phyloP scores from a whole-genome alignment of 257 asterid genomes.

The Solanum ahanhuiri region DNA sequence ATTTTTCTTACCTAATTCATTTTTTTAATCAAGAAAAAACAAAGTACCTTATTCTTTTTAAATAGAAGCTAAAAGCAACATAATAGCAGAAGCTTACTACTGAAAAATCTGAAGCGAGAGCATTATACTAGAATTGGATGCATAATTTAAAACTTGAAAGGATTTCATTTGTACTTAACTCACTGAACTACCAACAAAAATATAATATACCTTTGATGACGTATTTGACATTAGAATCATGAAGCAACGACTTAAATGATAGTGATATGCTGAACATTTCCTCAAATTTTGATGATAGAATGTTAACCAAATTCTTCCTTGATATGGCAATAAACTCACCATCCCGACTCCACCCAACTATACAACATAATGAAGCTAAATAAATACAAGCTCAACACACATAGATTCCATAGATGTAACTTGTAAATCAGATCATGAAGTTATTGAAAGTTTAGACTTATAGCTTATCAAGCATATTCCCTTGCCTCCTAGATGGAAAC shows the following conservation, averaged over 20 bases:
- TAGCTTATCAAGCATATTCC: background rate
- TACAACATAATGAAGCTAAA: conserved; percentile 12
- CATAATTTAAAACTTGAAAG: too few species aligned
- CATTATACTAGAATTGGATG: too few species aligned
- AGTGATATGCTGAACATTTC: conserved; percentile 47
- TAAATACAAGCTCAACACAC: background rate
- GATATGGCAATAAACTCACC: conserved; percentile 64
- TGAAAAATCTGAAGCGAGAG: too few species aligned
- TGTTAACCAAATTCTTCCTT: conserved; percentile 46
- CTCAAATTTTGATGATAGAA: conserved; percentile 45
- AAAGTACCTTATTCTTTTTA: too few species aligned
- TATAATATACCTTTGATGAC: conserved; percentile 30
- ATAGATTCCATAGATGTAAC: background rate
- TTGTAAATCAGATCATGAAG: background rate
- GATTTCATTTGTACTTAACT: too few species aligned
- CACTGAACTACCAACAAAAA: background rate
- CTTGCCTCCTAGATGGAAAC: background rate
- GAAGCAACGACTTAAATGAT: conserved; percentile 38
- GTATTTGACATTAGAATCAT: conserved; percentile 40
- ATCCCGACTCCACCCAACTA: conserved; percentile 76
- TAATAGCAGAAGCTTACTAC: too few species aligned
- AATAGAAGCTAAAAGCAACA: too few species aligned
- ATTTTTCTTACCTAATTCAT: too few species aligned
- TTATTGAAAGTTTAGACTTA: background rate
- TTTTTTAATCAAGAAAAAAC: too few species aligned